Evolutionary conservation across 495 filamentous ascomycete species (phyloP).

Genomic region (Aspergillus steynii): DNA sequence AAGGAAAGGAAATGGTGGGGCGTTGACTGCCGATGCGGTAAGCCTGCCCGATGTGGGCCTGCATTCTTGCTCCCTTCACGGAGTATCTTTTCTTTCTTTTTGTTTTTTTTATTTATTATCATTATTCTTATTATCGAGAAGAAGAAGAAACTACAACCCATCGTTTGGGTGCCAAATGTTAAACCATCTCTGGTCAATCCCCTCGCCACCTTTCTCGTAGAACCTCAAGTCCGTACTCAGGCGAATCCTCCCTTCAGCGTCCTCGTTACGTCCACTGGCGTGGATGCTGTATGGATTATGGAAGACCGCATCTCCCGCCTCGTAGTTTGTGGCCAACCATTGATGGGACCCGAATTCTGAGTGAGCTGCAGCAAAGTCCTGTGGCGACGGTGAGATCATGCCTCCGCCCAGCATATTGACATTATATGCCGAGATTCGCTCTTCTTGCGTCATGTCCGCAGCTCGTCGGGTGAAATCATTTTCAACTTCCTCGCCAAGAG

Average conservation of each 20-base stretch:
- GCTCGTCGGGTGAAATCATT: conserved; percentile 20
- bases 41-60: no score
- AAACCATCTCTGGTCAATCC: conserved; percentile 33
- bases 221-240: conserved; percentile 52
- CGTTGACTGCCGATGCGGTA: no score
- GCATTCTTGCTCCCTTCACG: no score
- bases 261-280: conserved; percentile 50
- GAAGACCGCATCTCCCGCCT: conserved; percentile 57
- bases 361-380: conserved; percentile 20
- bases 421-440: conserved; percentile 25
- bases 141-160: conserved; percentile 16
- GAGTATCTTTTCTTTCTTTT: neutral
- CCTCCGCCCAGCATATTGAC: conserved; percentile 23
- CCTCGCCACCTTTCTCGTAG: conserved; percentile 35
- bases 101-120: neutral
- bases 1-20: no score
- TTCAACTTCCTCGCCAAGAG: conserved; percentile 21
- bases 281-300: conserved; percentile 53
- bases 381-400: conserved; percentile 20
- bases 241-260: conserved; percentile 42
- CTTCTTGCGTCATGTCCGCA: conserved; percentile 15
- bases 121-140: neutral
- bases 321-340: conserved; percentile 51
- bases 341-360: conserved; percentile 15
- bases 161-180: conserved; percentile 27